Evolutionary conservation across 306 rosid genomes (phyloP), one percentile per base, ranked within the genome.

Genomic region (Luffa aegyptiaca): DNA sequence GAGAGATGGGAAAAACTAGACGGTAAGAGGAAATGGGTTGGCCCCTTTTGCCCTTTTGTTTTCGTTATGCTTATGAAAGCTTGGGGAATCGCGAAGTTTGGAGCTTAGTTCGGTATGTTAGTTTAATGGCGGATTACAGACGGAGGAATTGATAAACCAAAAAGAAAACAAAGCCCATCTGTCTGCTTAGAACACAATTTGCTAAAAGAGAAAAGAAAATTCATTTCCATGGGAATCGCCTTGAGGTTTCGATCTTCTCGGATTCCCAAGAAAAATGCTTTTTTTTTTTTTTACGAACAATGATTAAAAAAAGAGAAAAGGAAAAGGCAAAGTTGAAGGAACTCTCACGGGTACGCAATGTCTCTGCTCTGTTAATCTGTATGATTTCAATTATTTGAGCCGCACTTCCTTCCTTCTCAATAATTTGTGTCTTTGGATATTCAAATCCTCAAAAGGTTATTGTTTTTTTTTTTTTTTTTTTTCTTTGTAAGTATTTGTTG

Each of bases 31-130:
- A 37, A 31, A 0, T 52, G 77, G 42, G 39, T 75, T 53, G 79
- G 31, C n/a, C 20, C 39, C 10, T 33, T 35, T 45, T 42, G 2
- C 52, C 45, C 31, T 5, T 17, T 73, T 36, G 58, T 39, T 64
- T 14, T 5, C 12, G 64, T 72, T 31, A 49, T 63, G 80, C 58
- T 61, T 12, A 13, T 80, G 72, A 65, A n/a, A 78, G 79, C 82
- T 31, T 84, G 37, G 87, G 82, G 59, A 82, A 71, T 70, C 0
- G 87, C 52, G 86, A 73, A 48, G 10, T 71, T 70, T 78, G 68
- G 79, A 51, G 63, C 14, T 37, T 79, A 35, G 79, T 80, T 70
- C 35, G 79, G 79, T 81, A 17, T 65, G 53, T 79, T 82, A n/a
- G 82, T 42, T 78, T 69, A 74, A 74, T 74, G 57, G 78, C 41